phyloP scores from a whole-genome alignment of 768 basidiomycete genomes.

The Boletus vinaceobasis region DNA sequence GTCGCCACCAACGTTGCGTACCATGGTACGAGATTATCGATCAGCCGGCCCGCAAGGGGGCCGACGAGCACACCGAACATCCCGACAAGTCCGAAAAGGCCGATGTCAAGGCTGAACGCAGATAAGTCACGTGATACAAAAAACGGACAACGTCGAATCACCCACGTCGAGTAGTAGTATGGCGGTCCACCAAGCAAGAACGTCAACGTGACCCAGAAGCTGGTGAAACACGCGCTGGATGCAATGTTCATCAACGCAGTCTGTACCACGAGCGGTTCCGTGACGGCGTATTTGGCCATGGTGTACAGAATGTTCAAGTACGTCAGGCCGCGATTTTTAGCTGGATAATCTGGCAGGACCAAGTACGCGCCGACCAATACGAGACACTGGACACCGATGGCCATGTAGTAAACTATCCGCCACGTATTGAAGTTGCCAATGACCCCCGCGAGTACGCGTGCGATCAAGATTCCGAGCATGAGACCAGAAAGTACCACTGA shows the following conservation, averaged over 20 bases:
- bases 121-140: background rate
- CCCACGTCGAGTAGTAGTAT: constrained; percentile 71
- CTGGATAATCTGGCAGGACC: constrained; percentile 79
- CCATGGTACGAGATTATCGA: constrained; percentile 77
- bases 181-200: constrained; percentile 77
- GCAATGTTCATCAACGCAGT: constrained; percentile 57
- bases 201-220: constrained; percentile 73
- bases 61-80: constrained; percentile 67
- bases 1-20: constrained; percentile 63
- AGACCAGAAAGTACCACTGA: constrained; percentile 69
- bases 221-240: constrained; percentile 55
- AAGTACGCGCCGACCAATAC: constrained; percentile 60
- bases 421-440: constrained; percentile 71
- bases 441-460: constrained; percentile 71
- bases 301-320: constrained; percentile 69
- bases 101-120: constrained; percentile 49
- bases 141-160: background rate
- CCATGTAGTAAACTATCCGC: constrained; percentile 75
- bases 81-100: constrained; percentile 72
- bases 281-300: constrained; percentile 74
- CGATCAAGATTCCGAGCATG: constrained; percentile 69
- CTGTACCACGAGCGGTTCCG: constrained; percentile 78
- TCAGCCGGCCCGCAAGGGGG: constrained; percentile 62
- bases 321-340: constrained; percentile 61
- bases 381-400: constrained; percentile 63